A percentile compares a stretch with the other conserved stretches of the same genome.
Evolutionary conservation across 305 asterid genomes (phyloP).

Genomic region (Fraxinus ornus): DNA sequence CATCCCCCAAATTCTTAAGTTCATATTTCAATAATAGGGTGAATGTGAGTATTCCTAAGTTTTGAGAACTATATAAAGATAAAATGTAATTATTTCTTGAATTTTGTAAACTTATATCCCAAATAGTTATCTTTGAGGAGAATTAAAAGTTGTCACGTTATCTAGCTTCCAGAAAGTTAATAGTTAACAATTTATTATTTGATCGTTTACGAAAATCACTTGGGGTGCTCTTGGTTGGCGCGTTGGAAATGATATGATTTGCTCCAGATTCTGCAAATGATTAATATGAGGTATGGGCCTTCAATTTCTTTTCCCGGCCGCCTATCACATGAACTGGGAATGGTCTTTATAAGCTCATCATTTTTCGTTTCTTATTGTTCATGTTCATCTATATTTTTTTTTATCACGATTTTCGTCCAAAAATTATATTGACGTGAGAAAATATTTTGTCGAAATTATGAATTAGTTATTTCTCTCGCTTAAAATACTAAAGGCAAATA

Average conservation of each 20-base stretch:
- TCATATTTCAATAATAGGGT: background rate
- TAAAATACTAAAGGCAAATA: background rate
- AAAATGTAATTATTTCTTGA: background rate
- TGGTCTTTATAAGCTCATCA: background rate
- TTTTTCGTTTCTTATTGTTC: too few relatives aligned
- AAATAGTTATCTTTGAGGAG: background rate
- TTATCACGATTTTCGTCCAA: background rate
- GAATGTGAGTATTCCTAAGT: background rate
- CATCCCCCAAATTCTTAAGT: background rate
- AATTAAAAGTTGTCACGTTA: background rate
- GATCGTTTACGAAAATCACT: background rate
- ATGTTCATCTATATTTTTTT: background rate
- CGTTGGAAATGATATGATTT: background rate
- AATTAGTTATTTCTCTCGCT: background rate
- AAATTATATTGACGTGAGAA: too few relatives aligned
- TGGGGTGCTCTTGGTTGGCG: background rate
- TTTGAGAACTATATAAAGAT: background rate
- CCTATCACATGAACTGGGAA: background rate
- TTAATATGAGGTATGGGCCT: background rate
- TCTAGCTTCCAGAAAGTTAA: background rate
- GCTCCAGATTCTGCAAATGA: background rate
- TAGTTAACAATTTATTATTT: background rate
- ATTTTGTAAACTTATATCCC: background rate
- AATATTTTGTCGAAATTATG: background rate
- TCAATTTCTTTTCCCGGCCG: background rate